Percentiles rank a stretch among this genome's conserved stretches.
phyloP scores from a whole-genome alignment of 148 eudicot genomes.

The Salicornia ramosissima region DNA sequence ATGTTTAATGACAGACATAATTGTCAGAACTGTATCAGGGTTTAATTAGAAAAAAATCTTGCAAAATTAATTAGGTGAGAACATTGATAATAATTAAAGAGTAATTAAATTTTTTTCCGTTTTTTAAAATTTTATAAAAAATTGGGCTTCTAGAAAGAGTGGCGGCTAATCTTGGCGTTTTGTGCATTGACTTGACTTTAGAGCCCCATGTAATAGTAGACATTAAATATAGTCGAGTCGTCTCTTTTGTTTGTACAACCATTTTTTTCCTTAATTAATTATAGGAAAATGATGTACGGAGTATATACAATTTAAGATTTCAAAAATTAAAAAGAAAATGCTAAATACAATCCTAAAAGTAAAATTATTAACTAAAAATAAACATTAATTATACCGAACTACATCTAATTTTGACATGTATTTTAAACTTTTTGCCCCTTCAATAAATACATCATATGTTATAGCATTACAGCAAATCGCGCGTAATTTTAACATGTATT shows the following conservation, averaged over 20 bases:
- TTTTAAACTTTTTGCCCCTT: too few species aligned
- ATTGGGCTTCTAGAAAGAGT: slow-evolving; percentile 12
- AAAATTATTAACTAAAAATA: too few species aligned
- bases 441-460: too few species aligned
- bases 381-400: too few species aligned
- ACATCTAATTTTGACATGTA: too few species aligned
- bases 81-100: neutral
- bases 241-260: neutral
- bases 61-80: slow-evolving; percentile 16
- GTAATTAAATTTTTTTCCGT: neutral
- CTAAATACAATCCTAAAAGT: too few species aligned
- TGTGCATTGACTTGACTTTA: slow-evolving; percentile 34
- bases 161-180: slow-evolving; percentile 14
- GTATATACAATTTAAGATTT: too few species aligned
- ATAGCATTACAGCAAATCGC: too few species aligned
- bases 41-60: neutral
- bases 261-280: neutral
- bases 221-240: neutral
- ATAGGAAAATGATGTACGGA: too few species aligned
- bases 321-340: too few species aligned
- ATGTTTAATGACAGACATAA: slow-evolving; percentile 21
- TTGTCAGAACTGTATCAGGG: slow-evolving; percentile 17
- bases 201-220: neutral
- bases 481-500: too few species aligned
- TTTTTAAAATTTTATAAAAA: neutral